phyloP scores from a whole-genome alignment of 2,329 filamentous ascomycete genomes.

The Pleurostoma richardsiae region DNA sequence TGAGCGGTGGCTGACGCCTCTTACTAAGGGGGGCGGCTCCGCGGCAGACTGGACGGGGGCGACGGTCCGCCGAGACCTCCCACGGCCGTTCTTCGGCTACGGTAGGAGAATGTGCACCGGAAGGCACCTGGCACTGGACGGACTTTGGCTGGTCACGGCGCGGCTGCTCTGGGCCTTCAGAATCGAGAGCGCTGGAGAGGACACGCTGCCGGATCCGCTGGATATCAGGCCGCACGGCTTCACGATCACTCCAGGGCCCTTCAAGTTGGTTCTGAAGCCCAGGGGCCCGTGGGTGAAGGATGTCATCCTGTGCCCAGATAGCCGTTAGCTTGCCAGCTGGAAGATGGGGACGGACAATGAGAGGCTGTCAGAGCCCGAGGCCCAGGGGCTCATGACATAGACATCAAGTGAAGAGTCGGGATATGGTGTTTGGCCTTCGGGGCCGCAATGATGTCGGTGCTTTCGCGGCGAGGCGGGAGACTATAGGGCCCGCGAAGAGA shows the following conservation, averaged over 20 bases:
- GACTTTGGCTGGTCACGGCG: slow-evolving; percentile 5
- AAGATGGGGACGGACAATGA: too few relatives aligned
- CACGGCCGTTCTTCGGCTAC: slow-evolving; percentile 4
- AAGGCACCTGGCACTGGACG: slow-evolving; percentile 5
- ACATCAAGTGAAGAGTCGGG: too few relatives aligned
- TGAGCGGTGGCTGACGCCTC: slow-evolving; percentile 5
- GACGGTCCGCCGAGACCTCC: slow-evolving; percentile 2
- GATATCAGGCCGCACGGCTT: slow-evolving; percentile 3
- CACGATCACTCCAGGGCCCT: slow-evolving; percentile 2
- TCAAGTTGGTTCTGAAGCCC: slow-evolving; percentile 2
- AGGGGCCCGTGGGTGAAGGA: slow-evolving; percentile 3
- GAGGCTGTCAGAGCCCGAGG: too few relatives aligned
- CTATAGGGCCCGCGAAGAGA: too few relatives aligned
- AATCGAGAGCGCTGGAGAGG: slow-evolving; percentile 2
- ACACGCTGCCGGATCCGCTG: slow-evolving; percentile 1
- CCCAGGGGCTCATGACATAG: too few relatives aligned
- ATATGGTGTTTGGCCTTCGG: too few relatives aligned
- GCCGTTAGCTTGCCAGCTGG: too few relatives aligned
- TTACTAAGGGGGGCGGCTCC: background rate
- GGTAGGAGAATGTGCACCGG: slow-evolving; percentile 6
- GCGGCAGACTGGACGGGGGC: background rate
- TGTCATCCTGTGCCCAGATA: background rate
- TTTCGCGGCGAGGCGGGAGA: too few relatives aligned
- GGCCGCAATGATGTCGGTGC: too few relatives aligned
- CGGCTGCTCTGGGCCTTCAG: slow-evolving; percentile 7